Base-by-base conservation (phyloP, 257 asterid species). In the Gentiana dahurica region DNA sequence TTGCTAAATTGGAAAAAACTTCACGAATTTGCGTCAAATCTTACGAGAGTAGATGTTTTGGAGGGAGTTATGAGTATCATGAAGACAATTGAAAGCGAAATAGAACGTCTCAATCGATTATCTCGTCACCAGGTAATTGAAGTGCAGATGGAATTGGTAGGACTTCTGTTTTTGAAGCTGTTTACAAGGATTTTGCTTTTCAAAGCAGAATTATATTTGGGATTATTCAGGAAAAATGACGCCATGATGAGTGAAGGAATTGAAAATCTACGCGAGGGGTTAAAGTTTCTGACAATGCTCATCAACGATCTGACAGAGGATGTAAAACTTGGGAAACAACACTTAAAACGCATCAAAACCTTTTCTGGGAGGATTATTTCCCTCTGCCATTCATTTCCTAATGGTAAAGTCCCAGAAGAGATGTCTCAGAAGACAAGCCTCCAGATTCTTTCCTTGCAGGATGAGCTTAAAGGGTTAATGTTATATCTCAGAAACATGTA, bases 401-500 rank as follows among this genome's bases (percentile, higher is more conserved):
- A 37, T 38, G 44, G 34, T 24, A 24, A 24, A 24, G 24, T 24
- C 24, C 24, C 24, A 24, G 24, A 24, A 24, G 24, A 24, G 24
- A 15, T 2, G 12, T 43, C 37, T 7, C 61, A 6, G 51, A 43
- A 8, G 50, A 57, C 38, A n/a, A 9, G 36, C 11, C 34, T 4
- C 8, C 12, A 9, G 33, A 24, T 9, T 32, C 11, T 4, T 9
- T 57, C 37, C 61, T 57, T 41, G 51, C 61, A 2, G 15, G 24
- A 13, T 41, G 41, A 15, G 10, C 11, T 39, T 45, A 62, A 46
- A 43, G n/a, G 5, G 8, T 62, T 33, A 32, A 62, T 41, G n/a
- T 33, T 34, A 54, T 62, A 34, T 33, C 48, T 51, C 7, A 53
- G 53, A n/a, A 38, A 53, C 32, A 54, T 55, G 38, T 54, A 34